Base-by-base conservation (phyloP, 2,329 filamentous ascomycete genomes). In the Cordyceps sp. region DNA sequence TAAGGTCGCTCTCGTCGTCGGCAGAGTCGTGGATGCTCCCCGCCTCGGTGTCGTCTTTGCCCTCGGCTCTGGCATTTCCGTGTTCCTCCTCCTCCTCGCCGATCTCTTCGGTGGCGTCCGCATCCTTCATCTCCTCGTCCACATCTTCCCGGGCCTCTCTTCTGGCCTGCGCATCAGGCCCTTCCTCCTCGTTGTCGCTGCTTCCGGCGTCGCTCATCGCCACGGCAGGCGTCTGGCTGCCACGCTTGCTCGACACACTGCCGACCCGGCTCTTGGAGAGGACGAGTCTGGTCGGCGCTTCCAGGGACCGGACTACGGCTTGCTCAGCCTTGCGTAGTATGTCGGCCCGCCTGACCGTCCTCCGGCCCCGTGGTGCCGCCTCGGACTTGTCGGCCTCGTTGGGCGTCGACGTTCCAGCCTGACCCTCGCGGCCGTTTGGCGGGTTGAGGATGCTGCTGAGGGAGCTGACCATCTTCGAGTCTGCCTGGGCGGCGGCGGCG, bases 1-100 rank as follows among this genome's bases (percentile, higher is more conserved):
- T 79, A 0, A 80, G 57, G 38, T 79, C 75, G 44, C 73, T 79
- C 48, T 80, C 75, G 33, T 78, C 73, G 38, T 79, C 74, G 0
- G 69, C 74, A 26, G 67, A 75, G 37, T 78, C 73, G 37, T 75
- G 69, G 7, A 74, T 54, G 36, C 69, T 81, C 6, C 66, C 68
- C 0, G 64, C 36, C 13, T 47, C 48, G 25, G 47, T 46, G 16
- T 49, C 43, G 23, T 44, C 40, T 29, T 43, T 45, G 37, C 39
- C 48, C 32, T 37, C 51, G 47, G 36, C 18, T 19, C 32, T 50
- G 41, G 18, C 46, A 43, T 26, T 48, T 45, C 36, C 45, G 6
- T 40, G 40, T 32, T 39, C 49, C 23, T 42, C 54, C 44, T n/a
- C 26, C 10, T 35, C 50, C 41, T 26, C 48, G 40, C 12, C 49